Evolutionary conservation across 2,329 filamentous ascomycete species (phyloP), one percentile per base, ranked within the genome.

Genomic region (Aspergillus tamarii): DNA sequence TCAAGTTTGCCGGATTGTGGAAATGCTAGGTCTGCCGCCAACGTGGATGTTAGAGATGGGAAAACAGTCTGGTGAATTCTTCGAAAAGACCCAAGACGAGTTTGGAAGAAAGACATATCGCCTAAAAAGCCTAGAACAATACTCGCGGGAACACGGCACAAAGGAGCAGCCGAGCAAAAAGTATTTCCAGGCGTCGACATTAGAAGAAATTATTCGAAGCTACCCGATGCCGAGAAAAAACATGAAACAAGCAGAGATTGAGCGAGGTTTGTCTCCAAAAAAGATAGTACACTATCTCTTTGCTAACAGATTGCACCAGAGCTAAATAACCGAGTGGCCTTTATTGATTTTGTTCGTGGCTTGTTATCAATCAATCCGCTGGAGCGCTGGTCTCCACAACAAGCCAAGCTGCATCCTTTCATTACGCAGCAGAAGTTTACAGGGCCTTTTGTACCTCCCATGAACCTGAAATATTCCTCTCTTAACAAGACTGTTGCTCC

Each of bases 151-250:
- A 76, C 95, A 97, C 76, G 91, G 91, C 64, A 95, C 93, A 41
- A 99, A 99, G 78, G 95, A 99, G 79, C 95, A 98, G 78, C 95
- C 95, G 26, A 99, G 95, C 87, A 99, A 99, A 84, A 98, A 98
- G 81, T 99, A 99, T 79, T 99, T 99, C 82, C 92, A 94, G 72
- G 93, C 94, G 41, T 97, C 89, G 46, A 96, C 93, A 1, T 82
- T 99, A 59, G 94, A 94, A 4, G 95, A 99, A 69, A 99, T 99
- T 68, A 98, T 99, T 81, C 93, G 96, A 76, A 93, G 92, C 61
- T 99, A 99, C 76, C 91, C 95, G 7, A 97, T 99, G 94, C 95
- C 95, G 55, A 87, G 95, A 73, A 99, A 99, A 83, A 97, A 97
- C 74, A 99, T 99, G 95, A 99, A 99, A 83, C 93, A 91, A 77